Base-by-base conservation (phyloP, 2,329 filamentous ascomycete genomes). In the Diplodia corticola region DNA sequence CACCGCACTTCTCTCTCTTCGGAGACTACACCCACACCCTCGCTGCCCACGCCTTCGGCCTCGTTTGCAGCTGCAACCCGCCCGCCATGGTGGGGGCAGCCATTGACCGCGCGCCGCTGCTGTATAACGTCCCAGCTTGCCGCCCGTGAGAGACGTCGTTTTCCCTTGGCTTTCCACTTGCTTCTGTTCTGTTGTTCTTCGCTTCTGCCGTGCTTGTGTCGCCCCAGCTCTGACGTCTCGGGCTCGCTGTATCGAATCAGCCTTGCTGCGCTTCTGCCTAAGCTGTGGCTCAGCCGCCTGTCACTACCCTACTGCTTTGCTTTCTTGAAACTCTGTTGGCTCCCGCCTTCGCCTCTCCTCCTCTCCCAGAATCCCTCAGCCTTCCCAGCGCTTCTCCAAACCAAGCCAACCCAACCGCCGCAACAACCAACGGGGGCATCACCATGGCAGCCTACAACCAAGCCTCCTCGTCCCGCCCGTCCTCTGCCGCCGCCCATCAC, bases 161-260 rank as follows among this genome's bases (percentile, higher is more conserved):
- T 33, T 33, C 30, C 12, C 12, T 33, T 33, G 12, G 30, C 35
- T 24, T 22, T 22, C 24, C 17, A 37, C 53, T 30, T 55, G 20
- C 33, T 55, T 20, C 12, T 22, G 9, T 40, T 44, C 37, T 46
- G n/a, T 6, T 6, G 15, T 48, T 60, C 55, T 48, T 35, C 55
- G 26, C 30, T 48, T 35, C 57, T 60, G 57, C 57, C 35, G 57
- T 60, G 57, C 57, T 48, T 48, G 57, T 49, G 57, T 60, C 40
- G 24, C 44, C 24, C 6, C 26, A n/a, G 20, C 40, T 35, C 57
- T 60, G 57, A 60, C 57, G 17, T 60, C 44, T 60, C 30, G 30
- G 30, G 30, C 30, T 37, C 20, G n/a, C n/a, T 9, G n/a, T n/a
- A n/a, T 30, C n/a, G 44, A 40, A 13, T 30, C 26, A 24, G 55